Evolutionary conservation across 2,329 filamentous ascomycete species (phyloP).

Genomic region (Pseudocercospora pini-densiflorae): DNA sequence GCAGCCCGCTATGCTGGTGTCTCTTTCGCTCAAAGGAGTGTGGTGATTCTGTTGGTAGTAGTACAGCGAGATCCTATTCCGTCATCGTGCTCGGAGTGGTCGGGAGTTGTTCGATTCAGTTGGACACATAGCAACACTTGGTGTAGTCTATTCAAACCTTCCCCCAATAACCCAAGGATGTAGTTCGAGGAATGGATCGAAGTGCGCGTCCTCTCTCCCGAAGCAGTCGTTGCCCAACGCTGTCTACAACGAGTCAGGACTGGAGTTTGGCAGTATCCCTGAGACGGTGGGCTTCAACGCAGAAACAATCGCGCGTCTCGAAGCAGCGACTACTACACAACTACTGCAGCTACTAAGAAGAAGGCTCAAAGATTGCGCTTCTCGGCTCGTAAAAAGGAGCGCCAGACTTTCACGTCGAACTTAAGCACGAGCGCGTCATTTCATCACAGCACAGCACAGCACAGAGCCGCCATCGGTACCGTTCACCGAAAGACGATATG

Average conservation of each 20-base stretch:
- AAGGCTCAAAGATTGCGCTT: too few species aligned
- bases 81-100: not conserved
- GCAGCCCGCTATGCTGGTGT: not conserved
- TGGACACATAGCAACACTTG: not conserved
- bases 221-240: not conserved
- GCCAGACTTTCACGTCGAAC: not conserved
- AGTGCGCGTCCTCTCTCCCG: not conserved
- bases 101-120: not conserved
- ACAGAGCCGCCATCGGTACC: too few species aligned
- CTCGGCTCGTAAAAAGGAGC: not conserved
- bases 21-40: not conserved
- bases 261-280: not conserved
- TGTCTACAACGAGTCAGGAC: not conserved
- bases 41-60: not conserved
- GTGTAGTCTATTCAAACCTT: not conserved
- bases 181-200: not conserved
- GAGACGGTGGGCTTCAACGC: constrained; percentile 1
- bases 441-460: not conserved
- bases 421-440: not conserved
- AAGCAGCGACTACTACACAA: not conserved
- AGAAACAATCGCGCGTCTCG: not conserved
- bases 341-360: too few species aligned
- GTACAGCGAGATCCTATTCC: not conserved
- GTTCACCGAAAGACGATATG: not conserved
- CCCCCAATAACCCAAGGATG: not conserved